Base-by-base conservation (phyloP, 2,329 filamentous ascomycete genomes). In the Colletotrichum musae region DNA sequence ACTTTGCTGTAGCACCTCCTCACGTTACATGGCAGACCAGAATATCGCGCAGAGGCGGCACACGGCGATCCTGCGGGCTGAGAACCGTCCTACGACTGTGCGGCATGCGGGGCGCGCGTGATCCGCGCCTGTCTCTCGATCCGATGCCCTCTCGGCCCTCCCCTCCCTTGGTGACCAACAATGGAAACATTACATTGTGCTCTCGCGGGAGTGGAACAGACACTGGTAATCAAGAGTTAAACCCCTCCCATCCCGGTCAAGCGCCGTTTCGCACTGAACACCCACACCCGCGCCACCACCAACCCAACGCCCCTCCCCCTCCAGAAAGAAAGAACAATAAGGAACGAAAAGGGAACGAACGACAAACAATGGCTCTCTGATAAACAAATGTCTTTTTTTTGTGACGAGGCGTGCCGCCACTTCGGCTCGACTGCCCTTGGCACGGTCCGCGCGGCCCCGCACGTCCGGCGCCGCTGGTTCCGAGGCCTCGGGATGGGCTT, bases 101-200 rank as follows among this genome's bases (percentile, higher is more conserved):
- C 36, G 48, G 50, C 48, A 50, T 62, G 59, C 59, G 59, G 59
- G 59, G 59, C 47, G 39, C 36, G 48, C 21, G 36, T 21, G 54
- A 62, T 54, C 13, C 18, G 15, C 4, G 24, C 39, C 9, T 18
- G 28, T 5, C 24, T 16, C 47, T 39, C 47, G 50, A 47, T 54
- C 39, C 21, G 41, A 32, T 53, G 16, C 18, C 32, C 26, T 62
- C 54, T 45, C 41, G 32, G 21, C 10, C 59, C 59, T 50, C 59
- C 52, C 21, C 9, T 28, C 32, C 24, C 39, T 7, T 48, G 50
- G 47, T 24, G 7, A 52, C 18, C 26, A 32, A 28, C 36, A 18
- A 28, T 39, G 15, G 26, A 32, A 24, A 24, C 21, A 24, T 24
- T 24, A 7, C 13, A 15, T 43, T 43, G 41, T 15, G 47, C 32